A percentile compares a stretch with the other conserved stretches of the same genome.
Evolutionary conservation across 2,329 filamentous ascomycete genomes (phyloP).

Genomic region (Aspergillus costaricaensis): DNA sequence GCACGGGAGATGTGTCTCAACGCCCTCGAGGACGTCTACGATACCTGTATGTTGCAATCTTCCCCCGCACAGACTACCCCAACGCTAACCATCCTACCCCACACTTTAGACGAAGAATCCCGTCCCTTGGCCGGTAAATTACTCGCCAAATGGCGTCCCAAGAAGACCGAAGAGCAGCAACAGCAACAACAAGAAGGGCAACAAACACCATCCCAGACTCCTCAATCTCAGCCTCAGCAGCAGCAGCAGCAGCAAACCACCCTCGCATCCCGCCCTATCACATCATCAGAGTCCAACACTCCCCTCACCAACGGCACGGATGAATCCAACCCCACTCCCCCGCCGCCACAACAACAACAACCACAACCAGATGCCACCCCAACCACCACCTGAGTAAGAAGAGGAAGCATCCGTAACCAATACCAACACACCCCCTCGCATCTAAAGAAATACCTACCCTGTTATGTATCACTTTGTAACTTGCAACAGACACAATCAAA

Average conservation of each 20-base stretch:
- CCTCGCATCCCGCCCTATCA: not conserved
- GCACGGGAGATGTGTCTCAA: constrained; percentile 60
- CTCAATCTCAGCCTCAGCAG: not conserved
- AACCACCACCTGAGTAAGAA: not conserved
- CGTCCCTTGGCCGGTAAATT: constrained; percentile 55
- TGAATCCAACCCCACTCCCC: not conserved
- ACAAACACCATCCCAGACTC: not conserved
- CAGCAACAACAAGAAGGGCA: constrained; percentile 17
- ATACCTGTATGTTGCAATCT: constrained; percentile 47
- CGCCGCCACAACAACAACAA: too few species aligned
- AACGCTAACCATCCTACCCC: constrained; percentile 2
- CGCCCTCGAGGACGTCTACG: constrained; percentile 60
- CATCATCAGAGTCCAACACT: not conserved
- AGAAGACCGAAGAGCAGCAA: constrained; percentile 33
- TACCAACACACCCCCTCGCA: too few species aligned
- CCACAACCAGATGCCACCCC: not conserved
- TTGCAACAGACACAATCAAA: too few species aligned
- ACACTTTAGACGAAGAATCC: constrained; percentile 46
- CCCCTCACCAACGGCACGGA: not conserved
- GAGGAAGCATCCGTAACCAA: too few species aligned
- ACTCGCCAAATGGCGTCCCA: constrained; percentile 58
- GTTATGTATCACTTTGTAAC: too few species aligned
- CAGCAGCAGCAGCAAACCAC: not conserved
- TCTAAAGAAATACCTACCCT: too few species aligned
- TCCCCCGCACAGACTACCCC: not conserved